Evolutionary conservation across 164 flowering plant species (phyloP), one percentile per base, ranked within the genome.

Genomic region (Taxillus chinensis): DNA sequence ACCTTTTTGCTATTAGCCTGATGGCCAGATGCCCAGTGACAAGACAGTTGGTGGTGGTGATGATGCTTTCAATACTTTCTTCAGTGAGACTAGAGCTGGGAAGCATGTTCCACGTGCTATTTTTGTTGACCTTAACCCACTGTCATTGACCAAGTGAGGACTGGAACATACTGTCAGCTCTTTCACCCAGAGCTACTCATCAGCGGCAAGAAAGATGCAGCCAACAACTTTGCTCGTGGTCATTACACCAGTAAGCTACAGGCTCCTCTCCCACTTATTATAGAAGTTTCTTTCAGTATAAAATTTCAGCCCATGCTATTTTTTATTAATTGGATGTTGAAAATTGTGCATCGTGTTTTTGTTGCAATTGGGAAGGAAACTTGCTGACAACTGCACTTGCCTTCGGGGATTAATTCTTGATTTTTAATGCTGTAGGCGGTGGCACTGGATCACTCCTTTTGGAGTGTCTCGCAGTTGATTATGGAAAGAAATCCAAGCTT

Each of bases 171-270:
- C 60, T 82, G 84, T 59, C 84, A 80, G 67, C 79, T 80, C 50
- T 80, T 80, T 70, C 84, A 80, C 73, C 83, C 84, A 7, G 84
- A 80, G 55, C 84, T 78, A 64, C 82, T 80, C 45, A 83, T 83
- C 66, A 77, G 83, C 15, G 88, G 88, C 62, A 83, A 83, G 63
- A 83, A 83, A 59, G 85, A 83, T 62, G 85, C 85, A 46, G 85
- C 85, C 17, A 81, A 79, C 80, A 83, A 81, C 64, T 83, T 83
- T 43, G 87, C 87, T 62, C 78, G 87, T 49, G 87, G 87, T 59
- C 87, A 83, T 57, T 83, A 81, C 51, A 81, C 87, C 60, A 81
- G 85, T 81, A 81, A 68, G 50, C 11, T 27, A 83, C 79, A 81
- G 66, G 50, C 11, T n/a, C 41, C 5, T 1, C 12, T 13, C 9